Percentiles rank a stretch among this genome's conserved stretches.
Evolutionary conservation across 208 protist genomes (phyloP).

Genomic region (Tritrichomonas foetus): DNA sequence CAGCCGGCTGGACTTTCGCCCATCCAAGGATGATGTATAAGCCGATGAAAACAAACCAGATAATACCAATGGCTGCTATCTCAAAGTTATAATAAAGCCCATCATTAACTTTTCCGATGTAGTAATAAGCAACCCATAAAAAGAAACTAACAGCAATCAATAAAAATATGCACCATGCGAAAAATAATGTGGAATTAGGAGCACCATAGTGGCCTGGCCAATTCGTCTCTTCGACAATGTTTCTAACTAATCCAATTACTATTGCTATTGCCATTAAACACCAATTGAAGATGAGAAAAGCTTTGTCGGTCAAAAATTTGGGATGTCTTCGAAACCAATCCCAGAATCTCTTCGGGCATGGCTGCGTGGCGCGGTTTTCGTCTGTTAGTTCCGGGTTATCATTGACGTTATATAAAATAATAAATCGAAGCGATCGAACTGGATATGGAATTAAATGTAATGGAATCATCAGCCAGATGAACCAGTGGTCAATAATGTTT

Average conservation of each 20-base stretch:
- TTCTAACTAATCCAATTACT: neutral
- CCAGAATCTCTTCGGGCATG: neutral
- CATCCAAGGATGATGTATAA: neutral
- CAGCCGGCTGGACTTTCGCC: neutral
- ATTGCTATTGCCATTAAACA: neutral
- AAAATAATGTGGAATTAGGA: neutral
- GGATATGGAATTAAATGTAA: neutral
- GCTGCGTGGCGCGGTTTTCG: neutral
- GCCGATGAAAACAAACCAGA: neutral
- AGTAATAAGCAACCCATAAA: neutral
- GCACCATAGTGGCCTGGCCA: neutral
- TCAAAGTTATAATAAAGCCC: neutral
- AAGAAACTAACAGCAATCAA: too few relatives aligned
- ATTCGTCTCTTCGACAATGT: neutral
- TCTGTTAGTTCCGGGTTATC: neutral
- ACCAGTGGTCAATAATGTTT: neutral
- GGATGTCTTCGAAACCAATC: neutral
- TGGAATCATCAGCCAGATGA: neutral
- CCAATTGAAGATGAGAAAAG: neutral
- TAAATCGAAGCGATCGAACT: neutral
- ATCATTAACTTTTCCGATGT: neutral
- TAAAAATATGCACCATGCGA: neutral
- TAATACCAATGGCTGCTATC: neutral
- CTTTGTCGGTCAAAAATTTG: neutral
- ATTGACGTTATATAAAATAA: neutral